Evolutionary conservation across 805 yeast genomes (phyloP).

Genomic region (Wickerhamomyces subpelliculosus): DNA sequence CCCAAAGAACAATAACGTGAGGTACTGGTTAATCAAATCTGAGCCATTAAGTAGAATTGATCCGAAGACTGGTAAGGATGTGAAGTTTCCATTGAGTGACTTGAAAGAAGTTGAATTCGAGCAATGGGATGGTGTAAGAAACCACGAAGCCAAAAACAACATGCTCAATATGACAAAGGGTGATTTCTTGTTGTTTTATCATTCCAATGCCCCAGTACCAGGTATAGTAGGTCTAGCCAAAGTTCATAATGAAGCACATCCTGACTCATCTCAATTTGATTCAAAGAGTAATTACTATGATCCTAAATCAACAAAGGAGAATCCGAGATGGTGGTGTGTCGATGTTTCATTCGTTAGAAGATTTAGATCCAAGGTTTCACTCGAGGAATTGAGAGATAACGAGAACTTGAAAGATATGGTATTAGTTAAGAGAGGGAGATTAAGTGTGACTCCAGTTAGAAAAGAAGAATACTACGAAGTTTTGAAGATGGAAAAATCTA

Average conservation of each 20-base stretch:
- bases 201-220: conserved; percentile 47
- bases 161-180: conserved; percentile 40
- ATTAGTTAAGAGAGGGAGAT: conserved; percentile 41
- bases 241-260: conserved; percentile 28
- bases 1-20: conserved; percentile 15
- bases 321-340: conserved; percentile 54
- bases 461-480: conserved; percentile 34
- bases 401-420: conserved; percentile 31
- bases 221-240: conserved; percentile 47
- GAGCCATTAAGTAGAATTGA: conserved; percentile 47
- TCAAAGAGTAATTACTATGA: conserved; percentile 40
- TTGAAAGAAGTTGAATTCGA: conserved; percentile 31
- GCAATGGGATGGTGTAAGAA: conserved; percentile 58
- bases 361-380: conserved; percentile 33
- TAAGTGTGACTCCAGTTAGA: conserved; percentile 46
- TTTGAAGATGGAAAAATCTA: conserved; percentile 27
- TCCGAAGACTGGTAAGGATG: conserved; percentile 39
- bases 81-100: conserved; percentile 39
- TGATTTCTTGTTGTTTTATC: conserved; percentile 46
- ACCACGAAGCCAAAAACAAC: conserved; percentile 48
- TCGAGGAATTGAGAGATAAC: conserved; percentile 32
- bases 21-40: conserved; percentile 51
- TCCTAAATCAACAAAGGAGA: conserved; percentile 32
- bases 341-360: conserved; percentile 38
- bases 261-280: conserved; percentile 36